phyloP scores from a whole-genome alignment of 2,329 filamentous ascomycete genomes.

The Cytospora piceicola region DNA sequence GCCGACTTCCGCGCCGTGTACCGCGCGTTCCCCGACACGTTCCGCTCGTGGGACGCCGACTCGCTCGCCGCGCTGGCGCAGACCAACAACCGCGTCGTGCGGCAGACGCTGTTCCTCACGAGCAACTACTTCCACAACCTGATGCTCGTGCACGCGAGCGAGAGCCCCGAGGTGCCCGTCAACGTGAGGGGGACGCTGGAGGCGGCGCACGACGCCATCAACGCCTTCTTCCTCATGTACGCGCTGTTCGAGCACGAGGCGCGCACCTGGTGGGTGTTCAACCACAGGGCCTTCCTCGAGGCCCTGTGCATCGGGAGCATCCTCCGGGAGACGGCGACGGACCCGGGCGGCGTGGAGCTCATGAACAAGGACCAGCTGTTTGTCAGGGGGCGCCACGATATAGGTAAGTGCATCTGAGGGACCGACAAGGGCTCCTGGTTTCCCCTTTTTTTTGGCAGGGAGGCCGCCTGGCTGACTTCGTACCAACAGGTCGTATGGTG shows the following conservation, averaged over 20 bases:
- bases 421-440: too few species aligned
- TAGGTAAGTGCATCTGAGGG: constrained; percentile 51
- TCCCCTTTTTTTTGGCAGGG: too few species aligned
- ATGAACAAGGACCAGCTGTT: constrained; percentile 60
- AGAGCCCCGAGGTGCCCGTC: constrained; percentile 64
- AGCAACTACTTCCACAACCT: constrained; percentile 83
- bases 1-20: constrained; percentile 72
- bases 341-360: constrained; percentile 51
- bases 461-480: neutral
- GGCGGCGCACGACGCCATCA: constrained; percentile 75
- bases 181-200: constrained; percentile 74
- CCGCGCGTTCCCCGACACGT: constrained; percentile 71
- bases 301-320: constrained; percentile 69
- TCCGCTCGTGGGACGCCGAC: constrained; percentile 69
- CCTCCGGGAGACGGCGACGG: constrained; percentile 54
- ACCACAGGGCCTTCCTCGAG: constrained; percentile 79
- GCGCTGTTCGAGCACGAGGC: constrained; percentile 71
- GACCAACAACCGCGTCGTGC: constrained; percentile 67
- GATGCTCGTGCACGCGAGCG: constrained; percentile 76
- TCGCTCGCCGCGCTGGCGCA: constrained; percentile 60
- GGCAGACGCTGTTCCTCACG: constrained; percentile 78
- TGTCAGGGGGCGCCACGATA: constrained; percentile 62
- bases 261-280: constrained; percentile 83
- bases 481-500: constrained; percentile 60
- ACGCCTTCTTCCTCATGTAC: constrained; percentile 75